phyloP scores from a whole-genome alignment of 257 asterid species.

The Solanum chilense region DNA sequence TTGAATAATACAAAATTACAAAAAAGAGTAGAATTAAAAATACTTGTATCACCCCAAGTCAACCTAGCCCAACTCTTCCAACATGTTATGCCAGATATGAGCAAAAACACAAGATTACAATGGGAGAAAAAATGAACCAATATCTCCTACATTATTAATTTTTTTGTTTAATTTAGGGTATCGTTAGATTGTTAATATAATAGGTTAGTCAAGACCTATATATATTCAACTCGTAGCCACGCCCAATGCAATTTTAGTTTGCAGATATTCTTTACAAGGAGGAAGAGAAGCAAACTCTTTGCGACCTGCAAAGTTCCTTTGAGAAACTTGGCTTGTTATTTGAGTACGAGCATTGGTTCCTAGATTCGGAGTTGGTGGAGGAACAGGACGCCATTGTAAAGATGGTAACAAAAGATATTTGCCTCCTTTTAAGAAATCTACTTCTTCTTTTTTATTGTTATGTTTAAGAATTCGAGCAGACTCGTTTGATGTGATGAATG shows the following conservation, averaged over 20 bases:
- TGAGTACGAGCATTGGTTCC: neutral
- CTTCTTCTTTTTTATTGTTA: neutral
- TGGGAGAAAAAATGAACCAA: neutral
- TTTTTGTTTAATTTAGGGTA: neutral
- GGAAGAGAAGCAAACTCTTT: neutral
- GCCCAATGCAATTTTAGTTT: neutral
- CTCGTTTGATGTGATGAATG: neutral
- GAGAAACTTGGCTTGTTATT: neutral
- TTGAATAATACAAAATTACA: too few relatives aligned
- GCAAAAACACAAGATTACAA: neutral
- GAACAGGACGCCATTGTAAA: neutral
- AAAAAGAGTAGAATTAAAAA: neutral
- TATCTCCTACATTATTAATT: neutral
- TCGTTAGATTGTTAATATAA: neutral
- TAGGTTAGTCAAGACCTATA: too few relatives aligned
- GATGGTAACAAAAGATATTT: neutral
- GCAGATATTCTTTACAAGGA: neutral
- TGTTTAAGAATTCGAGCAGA: neutral
- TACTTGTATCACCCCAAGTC: neutral
- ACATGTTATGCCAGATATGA: neutral
- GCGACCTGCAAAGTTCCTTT: neutral
- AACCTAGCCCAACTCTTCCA: neutral
- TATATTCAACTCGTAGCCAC: neutral
- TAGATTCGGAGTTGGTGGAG: neutral
- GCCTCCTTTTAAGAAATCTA: neutral